A percentile compares a stretch with the other conserved stretches of the same genome.
These are phyloP conservation scores for Asterophora parasitica DNA, from an alignment of 768 basidiomycete species.

Conservation along the genomic window DNA sequence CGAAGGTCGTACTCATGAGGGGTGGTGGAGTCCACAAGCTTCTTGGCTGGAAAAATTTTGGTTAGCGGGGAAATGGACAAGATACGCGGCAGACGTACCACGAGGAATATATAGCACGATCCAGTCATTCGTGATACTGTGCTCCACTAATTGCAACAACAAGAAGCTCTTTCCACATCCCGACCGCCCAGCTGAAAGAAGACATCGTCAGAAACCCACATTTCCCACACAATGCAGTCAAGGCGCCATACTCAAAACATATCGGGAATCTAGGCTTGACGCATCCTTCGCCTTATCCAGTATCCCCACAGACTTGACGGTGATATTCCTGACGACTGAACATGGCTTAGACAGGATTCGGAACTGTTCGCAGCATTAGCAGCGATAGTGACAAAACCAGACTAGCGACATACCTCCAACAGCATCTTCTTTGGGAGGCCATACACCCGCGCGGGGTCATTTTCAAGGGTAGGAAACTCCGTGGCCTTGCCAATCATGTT, in stretches of 20 bases:
- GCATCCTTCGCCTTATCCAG: conserved; percentile 46
- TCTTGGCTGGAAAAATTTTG: conserved; percentile 23
- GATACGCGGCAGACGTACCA: conserved; percentile 36
- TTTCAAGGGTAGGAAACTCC: conserved; percentile 38
- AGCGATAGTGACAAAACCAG: neutral
- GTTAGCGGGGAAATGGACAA: neutral
- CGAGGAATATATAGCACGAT: conserved; percentile 83
- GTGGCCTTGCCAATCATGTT: conserved; percentile 41
- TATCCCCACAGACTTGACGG: conserved; percentile 47
- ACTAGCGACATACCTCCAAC: conserved; percentile 53
- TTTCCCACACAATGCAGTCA: neutral
- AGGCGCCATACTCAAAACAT: conserved; percentile 58
- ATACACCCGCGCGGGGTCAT: conserved; percentile 54
- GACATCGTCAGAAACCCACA: conserved; percentile 9
- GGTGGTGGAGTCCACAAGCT: conserved; percentile 70
- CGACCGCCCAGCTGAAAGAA: conserved; percentile 57
- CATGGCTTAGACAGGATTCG: conserved; percentile 66
- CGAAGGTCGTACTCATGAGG: conserved; percentile 69
- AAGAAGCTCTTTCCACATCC: conserved; percentile 83
- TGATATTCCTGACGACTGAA: conserved; percentile 67
- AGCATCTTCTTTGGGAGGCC: conserved; percentile 68
- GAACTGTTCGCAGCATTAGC: conserved; percentile 37
- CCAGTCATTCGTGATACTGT: conserved; percentile 63
- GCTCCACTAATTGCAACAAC: conserved; percentile 71
- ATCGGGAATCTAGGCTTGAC: conserved; percentile 48